phyloP scores from a whole-genome alignment of 2,329 filamentous ascomycete genomes.

The Beauveria caledonica region DNA sequence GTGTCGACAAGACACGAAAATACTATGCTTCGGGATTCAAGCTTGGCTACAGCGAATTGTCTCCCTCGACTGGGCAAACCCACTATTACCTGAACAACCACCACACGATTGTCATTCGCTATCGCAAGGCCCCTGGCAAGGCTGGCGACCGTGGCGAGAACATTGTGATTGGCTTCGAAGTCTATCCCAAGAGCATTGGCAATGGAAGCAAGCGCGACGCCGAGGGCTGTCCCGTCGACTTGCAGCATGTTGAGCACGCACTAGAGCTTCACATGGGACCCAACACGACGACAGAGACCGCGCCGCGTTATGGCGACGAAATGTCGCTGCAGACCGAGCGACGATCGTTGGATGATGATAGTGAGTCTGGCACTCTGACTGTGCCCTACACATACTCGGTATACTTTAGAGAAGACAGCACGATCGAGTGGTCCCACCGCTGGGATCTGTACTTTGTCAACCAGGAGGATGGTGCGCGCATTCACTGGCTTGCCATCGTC shows the following conservation, averaged over 20 bases:
- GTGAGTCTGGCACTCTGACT: conserved; percentile 57
- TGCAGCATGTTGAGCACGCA: conserved; percentile 53
- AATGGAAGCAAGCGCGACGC: conserved; percentile 49
- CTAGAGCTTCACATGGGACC: conserved; percentile 62
- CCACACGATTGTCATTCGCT: conserved; percentile 74
- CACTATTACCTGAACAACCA: conserved; percentile 80
- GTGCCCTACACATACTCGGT: conserved; percentile 86
- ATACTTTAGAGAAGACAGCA: conserved; percentile 77
- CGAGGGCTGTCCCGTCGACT: conserved; percentile 58
- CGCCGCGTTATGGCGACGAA: conserved; percentile 40
- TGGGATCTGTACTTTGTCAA: conserved; percentile 91
- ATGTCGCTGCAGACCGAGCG: conserved; percentile 49
- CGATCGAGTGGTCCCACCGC: conserved; percentile 71
- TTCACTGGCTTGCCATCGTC: conserved; percentile 82
- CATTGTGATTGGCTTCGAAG: conserved; percentile 81
- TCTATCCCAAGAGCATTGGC: conserved; percentile 78
- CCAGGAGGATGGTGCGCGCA: conserved; percentile 70
- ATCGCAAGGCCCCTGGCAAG: conserved; percentile 60
- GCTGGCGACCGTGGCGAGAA: conserved; percentile 64
- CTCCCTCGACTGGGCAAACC: conserved; percentile 48
- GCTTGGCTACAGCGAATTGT: conserved; percentile 66
- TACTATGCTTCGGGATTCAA: conserved; percentile 91
- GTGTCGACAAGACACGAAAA: conserved; percentile 72
- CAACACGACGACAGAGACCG: conserved; percentile 46
- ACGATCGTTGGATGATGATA: conserved; percentile 41